A percentile compares a stretch with the other conserved stretches of the same genome.
These are phyloP conservation scores for Coleophoma eucalyptorum DNA, from an alignment of 2,329 filamentous ascomycete genomes.

Conservation along the genomic window DNA sequence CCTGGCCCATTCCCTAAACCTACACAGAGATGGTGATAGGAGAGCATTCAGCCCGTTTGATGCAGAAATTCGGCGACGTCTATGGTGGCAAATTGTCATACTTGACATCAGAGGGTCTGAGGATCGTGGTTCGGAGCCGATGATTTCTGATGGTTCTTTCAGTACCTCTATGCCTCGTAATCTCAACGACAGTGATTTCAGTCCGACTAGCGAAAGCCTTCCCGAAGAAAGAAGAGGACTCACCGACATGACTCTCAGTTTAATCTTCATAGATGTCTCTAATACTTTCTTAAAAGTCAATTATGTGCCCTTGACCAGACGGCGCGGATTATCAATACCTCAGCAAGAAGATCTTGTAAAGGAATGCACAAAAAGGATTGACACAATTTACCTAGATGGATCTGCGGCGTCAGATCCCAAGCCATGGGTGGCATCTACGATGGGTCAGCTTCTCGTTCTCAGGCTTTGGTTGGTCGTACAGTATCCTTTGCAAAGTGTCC, in stretches of 20 bases:
- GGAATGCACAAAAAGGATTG: not conserved
- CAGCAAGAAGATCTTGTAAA: not conserved
- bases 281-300: not conserved
- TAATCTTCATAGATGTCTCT: slow-evolving; percentile 3
- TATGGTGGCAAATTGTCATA: slow-evolving; percentile 46
- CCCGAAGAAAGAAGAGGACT: not conserved
- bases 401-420: not conserved
- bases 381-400: not conserved
- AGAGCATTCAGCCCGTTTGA: slow-evolving; percentile 44
- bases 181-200: slow-evolving; percentile 46
- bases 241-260: slow-evolving; percentile 8
- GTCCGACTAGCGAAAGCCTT: slow-evolving; percentile 5
- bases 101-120: slow-evolving; percentile 43
- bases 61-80: slow-evolving; percentile 44
- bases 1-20: slow-evolving; percentile 35
- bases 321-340: not conserved
- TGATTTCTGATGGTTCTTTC: slow-evolving; percentile 37
- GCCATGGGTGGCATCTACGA: not conserved
- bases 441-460: not conserved
- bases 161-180: slow-evolving; percentile 45
- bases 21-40: slow-evolving; percentile 45
- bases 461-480: not conserved
- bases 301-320: not conserved
- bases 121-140: slow-evolving; percentile 43
- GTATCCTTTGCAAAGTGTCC: not conserved